Percentiles rank a stretch among this genome's conserved stretches.
phyloP scores from a whole-genome alignment of 305 asterid genomes.

The Ajuga reptans region DNA sequence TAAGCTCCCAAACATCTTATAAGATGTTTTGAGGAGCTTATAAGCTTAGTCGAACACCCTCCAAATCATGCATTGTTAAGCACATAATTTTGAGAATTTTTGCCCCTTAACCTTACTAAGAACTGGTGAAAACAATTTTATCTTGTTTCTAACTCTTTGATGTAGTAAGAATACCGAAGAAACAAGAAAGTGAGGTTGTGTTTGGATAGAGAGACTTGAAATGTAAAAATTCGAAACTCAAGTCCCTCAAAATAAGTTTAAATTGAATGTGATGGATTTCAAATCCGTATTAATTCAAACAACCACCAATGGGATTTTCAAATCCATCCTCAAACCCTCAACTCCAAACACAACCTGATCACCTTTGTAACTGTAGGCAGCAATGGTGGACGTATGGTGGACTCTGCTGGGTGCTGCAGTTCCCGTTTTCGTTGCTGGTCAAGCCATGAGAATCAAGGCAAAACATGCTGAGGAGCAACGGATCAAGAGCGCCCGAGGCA shows the following conservation, averaged over 20 bases:
- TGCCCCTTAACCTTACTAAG: background rate
- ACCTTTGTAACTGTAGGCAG: slow-evolving; percentile 8
- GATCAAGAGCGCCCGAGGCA: slow-evolving; percentile 59
- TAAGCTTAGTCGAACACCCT: too few relatives aligned
- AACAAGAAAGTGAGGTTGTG: slow-evolving; percentile 1
- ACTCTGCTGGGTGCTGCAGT: slow-evolving; percentile 69
- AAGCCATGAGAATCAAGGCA: slow-evolving; percentile 66
- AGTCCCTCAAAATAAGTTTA: background rate
- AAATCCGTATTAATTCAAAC: background rate
- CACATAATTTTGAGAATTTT: background rate
- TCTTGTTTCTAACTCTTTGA: background rate
- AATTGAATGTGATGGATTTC: background rate
- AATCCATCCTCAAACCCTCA: background rate
- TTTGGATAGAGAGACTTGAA: background rate
- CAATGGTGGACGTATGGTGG: slow-evolving; percentile 95
- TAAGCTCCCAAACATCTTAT: too few relatives aligned
- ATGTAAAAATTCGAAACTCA: background rate
- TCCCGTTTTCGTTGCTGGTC: slow-evolving; percentile 72
- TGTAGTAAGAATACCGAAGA: background rate
- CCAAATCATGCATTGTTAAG: background rate
- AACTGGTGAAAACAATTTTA: background rate
- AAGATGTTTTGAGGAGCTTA: too few relatives aligned
- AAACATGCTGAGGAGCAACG: slow-evolving; percentile 68
- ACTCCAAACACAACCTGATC: background rate
- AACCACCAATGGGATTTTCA: background rate